A percentile compares a stretch with the other conserved stretches of the same genome.
phyloP scores from a whole-genome alignment of 257 asterid genomes.

The Capsicum pubescens region DNA sequence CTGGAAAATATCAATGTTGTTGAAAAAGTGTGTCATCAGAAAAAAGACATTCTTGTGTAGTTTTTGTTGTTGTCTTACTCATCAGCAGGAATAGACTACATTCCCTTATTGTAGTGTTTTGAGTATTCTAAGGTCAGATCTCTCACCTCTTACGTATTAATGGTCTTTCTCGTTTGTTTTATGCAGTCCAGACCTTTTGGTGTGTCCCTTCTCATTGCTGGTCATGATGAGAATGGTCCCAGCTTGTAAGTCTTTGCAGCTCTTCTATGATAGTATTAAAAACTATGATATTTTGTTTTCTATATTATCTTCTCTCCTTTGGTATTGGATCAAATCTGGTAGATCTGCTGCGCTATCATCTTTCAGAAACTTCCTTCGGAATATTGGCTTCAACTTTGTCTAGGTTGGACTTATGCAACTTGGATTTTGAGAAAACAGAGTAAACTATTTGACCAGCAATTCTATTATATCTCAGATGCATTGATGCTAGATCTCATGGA shows the following conservation, averaged over 20 bases:
- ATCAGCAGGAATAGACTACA: neutral
- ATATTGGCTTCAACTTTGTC: neutral
- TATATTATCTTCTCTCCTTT: neutral
- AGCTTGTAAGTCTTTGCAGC: slow-evolving; percentile 64
- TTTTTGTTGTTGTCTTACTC: neutral
- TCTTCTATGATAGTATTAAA: neutral
- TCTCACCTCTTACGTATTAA: neutral
- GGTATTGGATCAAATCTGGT: neutral
- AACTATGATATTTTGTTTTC: slow-evolving; percentile 19
- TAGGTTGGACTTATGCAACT: neutral
- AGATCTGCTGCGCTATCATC: neutral
- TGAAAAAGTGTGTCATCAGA: neutral
- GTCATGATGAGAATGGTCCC: slow-evolving; percentile 93
- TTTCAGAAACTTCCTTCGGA: neutral
- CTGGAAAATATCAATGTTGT: neutral
- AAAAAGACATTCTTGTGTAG: neutral
- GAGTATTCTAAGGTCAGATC: neutral
- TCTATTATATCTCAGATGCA: neutral
- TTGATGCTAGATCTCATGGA: neutral
- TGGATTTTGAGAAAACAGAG: neutral
- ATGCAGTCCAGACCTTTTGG: slow-evolving; percentile 96
- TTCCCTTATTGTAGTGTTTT: neutral
- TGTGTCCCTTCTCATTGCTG: slow-evolving; percentile 92
- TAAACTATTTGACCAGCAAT: neutral
- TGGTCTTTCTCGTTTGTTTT: neutral